These are phyloP conservation scores for Drosera capensis DNA, from an alignment of 148 eudicot species.

Conservation along the genomic window DNA sequence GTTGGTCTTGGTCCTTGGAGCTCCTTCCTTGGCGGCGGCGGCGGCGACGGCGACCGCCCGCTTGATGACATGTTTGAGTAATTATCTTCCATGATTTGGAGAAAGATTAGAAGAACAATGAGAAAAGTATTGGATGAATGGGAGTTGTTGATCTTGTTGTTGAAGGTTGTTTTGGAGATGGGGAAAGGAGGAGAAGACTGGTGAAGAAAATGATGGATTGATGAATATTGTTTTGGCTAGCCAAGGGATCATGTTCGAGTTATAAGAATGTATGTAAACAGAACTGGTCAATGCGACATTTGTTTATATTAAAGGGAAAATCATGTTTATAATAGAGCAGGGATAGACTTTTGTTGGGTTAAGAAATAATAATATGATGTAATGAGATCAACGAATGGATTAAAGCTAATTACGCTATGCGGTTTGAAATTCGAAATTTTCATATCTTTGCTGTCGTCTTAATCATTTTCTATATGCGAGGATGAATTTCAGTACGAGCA, in stretches of 20 bases:
- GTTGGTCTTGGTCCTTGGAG: not conserved
- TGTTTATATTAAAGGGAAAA: too few species aligned
- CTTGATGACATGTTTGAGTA: conserved; percentile 7
- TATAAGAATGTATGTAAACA: conserved; percentile 13
- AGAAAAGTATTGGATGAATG: not conserved
- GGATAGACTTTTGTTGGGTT: too few species aligned
- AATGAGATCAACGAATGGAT: too few species aligned
- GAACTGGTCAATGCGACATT: conserved; percentile 10
- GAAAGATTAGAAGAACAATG: not conserved
- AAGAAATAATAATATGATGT: too few species aligned
- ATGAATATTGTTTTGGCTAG: too few species aligned
- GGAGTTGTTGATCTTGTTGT: not conserved
- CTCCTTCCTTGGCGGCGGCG: not conserved
- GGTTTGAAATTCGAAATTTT: too few species aligned
- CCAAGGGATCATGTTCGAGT: conserved; percentile 3
- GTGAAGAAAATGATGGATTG: not conserved
- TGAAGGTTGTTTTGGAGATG: not conserved
- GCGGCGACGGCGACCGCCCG: conserved; percentile 39
- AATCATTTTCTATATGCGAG: too few species aligned
- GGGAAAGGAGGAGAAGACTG: not conserved
- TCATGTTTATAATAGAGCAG: too few species aligned
- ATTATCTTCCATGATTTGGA: not conserved
- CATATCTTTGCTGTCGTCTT: too few species aligned
- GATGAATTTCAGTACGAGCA: too few species aligned
- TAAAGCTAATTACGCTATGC: too few species aligned